Conservation (phyloP, 805 yeast species). For the Ogataea philodendri region DNA sequence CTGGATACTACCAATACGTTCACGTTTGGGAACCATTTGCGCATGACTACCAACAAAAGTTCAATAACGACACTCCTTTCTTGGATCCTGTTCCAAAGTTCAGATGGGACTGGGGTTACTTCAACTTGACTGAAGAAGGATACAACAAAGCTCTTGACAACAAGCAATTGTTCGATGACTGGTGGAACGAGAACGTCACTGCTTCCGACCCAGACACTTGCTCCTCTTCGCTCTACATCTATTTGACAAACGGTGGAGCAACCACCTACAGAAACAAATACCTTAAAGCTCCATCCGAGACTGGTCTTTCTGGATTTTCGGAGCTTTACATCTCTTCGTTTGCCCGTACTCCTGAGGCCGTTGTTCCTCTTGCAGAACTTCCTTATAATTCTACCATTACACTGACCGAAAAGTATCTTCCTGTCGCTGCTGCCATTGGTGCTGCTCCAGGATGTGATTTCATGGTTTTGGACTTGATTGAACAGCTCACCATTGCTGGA, state of each 20-base stretch:
- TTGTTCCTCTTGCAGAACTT: conserved; percentile 13
- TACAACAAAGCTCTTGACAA: conserved; percentile 12
- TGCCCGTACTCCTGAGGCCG: conserved; percentile 17
- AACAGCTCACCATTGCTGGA: conserved; percentile 9
- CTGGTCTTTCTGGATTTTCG: conserved; percentile 8
- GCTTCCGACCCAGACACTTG: conserved; percentile 10
- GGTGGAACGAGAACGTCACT: conserved; percentile 16
- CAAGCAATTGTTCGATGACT: conserved; percentile 12
- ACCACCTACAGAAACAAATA: conserved; percentile 13
- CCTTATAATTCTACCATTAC: conserved; percentile 16
- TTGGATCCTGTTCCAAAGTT: conserved; percentile 15
- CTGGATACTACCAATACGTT: conserved; percentile 14
- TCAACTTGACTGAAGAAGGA: conserved; percentile 13
- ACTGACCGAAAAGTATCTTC: conserved; percentile 13
- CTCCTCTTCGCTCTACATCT: conserved; percentile 13
- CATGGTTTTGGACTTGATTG: conserved; percentile 14
- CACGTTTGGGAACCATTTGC: conserved; percentile 15
- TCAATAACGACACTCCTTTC: conserved; percentile 13
- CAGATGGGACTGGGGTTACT: conserved; percentile 17
- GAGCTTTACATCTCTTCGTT: conserved; percentile 16
- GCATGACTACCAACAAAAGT: conserved; percentile 8
- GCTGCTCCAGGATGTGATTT: conserved; percentile 18
- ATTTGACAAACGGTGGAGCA: conserved; percentile 8
- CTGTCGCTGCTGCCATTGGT: conserved; percentile 15
- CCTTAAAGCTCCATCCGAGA: conserved; percentile 7